A percentile compares a stretch with the other conserved stretches of the same genome.
phyloP scores from a whole-genome alignment of 306 rosid species.

The Casuarina equisetifolia region DNA sequence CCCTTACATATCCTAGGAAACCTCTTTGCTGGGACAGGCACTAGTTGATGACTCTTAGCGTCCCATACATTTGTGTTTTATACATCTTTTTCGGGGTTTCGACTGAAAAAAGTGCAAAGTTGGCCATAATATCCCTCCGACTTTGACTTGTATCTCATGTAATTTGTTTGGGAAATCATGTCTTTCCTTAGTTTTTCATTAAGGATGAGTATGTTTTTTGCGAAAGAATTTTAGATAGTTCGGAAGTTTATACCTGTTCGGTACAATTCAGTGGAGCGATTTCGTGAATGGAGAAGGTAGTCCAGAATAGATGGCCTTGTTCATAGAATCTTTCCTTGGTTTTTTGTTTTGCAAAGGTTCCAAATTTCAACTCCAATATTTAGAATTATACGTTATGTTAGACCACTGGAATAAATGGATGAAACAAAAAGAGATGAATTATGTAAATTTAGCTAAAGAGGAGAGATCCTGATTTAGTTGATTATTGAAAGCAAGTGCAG shows the following conservation, averaged over 20 bases:
- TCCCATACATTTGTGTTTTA: not conserved
- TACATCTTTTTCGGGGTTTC: not conserved
- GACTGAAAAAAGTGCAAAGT: not conserved
- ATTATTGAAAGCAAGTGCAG: conserved; percentile 4
- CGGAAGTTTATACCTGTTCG: not conserved
- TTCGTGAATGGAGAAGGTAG: not conserved
- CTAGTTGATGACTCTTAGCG: not conserved
- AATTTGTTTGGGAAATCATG: not conserved
- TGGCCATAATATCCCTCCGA: not conserved
- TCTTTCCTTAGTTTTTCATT: not conserved
- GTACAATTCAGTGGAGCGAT: not conserved
- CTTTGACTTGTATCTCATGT: not conserved
- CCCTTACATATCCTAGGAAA: not conserved
- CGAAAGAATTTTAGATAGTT: not conserved
- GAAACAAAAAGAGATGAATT: not conserved
- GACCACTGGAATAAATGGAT: not conserved
- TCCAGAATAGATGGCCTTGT: not conserved
- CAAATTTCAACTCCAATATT: not conserved
- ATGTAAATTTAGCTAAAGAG: conserved; percentile 8
- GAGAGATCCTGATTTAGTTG: not conserved
- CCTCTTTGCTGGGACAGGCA: not conserved
- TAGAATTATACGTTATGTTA: not conserved
- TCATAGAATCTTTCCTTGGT: not conserved
- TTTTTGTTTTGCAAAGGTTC: not conserved
- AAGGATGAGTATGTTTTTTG: not conserved